phyloP scores from a whole-genome alignment of 2,329 filamentous ascomycete species.

The Pseudofabraea citricarpa region DNA sequence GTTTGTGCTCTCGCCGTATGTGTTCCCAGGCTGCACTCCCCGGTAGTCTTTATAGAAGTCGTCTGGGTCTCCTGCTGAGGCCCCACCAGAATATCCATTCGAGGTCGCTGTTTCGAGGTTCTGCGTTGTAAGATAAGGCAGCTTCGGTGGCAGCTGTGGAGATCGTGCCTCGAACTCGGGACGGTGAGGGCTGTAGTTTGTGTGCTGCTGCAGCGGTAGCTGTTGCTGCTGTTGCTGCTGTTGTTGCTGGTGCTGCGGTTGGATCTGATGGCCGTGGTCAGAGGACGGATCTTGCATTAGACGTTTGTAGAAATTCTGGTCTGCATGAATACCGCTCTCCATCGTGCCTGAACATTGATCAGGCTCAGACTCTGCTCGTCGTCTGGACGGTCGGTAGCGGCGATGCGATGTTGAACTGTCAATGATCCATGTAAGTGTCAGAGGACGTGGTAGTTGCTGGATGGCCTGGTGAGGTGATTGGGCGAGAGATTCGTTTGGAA shows the following conservation, averaged over 20 bases:
- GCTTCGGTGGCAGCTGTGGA: conserved; percentile 19
- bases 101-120: conserved; percentile 19
- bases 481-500: conserved; percentile 13
- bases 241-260: conserved; percentile 12
- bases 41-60: conserved; percentile 45
- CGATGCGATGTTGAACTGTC: conserved; percentile 6
- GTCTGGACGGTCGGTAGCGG: not conserved
- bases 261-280: conserved; percentile 7
- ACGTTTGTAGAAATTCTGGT: conserved; percentile 28
- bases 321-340: conserved; percentile 25
- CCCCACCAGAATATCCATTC: conserved; percentile 18
- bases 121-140: conserved; percentile 21
- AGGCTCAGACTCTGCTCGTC: conserved; percentile 10
- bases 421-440: conserved; percentile 17
- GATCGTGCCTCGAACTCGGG: conserved; percentile 15
- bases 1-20: conserved; percentile 14
- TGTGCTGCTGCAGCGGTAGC: conserved; percentile 12
- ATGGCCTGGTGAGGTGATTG: conserved; percentile 16
- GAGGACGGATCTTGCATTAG: conserved; percentile 4
- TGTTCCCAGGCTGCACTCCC: conserved; percentile 25
- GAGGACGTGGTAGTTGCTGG: conserved; percentile 19
- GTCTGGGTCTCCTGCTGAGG: conserved; percentile 31
- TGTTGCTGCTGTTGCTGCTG: conserved; percentile 17
- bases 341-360: conserved; percentile 25
- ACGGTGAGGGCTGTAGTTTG: too few species aligned